These are phyloP conservation scores for Oryza brachyantha DNA, from an alignment of 176 grass and related monocot genomes.

Conservation along the genomic window DNA sequence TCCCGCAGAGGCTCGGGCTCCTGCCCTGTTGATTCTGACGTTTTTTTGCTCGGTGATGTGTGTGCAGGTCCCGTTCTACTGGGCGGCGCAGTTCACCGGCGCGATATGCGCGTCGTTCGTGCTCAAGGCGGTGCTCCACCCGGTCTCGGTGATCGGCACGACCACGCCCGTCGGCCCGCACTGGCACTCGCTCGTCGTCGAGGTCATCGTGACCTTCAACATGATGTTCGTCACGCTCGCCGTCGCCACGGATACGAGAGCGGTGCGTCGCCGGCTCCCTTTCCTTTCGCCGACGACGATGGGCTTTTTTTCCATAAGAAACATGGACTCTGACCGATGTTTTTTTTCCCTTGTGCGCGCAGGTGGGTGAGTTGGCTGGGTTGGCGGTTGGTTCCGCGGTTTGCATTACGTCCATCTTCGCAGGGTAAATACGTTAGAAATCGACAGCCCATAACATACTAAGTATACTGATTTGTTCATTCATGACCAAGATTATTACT, in stretches of 20 bases:
- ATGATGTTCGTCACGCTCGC: slow-evolving; percentile 99
- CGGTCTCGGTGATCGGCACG: slow-evolving; percentile 56
- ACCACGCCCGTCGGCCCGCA: slow-evolving; percentile 59
- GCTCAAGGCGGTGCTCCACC: slow-evolving; percentile 74
- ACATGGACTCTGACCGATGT: not conserved
- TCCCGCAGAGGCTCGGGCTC: not conserved
- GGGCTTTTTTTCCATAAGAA: not conserved
- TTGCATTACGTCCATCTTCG: slow-evolving; percentile 98
- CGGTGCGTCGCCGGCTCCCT: slow-evolving; percentile 22
- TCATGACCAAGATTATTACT: not conserved
- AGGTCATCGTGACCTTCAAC: slow-evolving; percentile 88
- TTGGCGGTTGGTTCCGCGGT: slow-evolving; percentile 89
- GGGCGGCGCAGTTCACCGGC: slow-evolving; percentile 85
- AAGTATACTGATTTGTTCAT: not conserved
- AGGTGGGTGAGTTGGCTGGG: slow-evolving; percentile 97
- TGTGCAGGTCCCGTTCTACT: slow-evolving; percentile 90
- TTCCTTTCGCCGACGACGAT: too few species aligned
- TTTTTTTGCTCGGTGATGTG: not conserved
- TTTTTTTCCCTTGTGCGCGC: not conserved
- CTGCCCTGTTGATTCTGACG: not conserved
- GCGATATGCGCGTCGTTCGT: slow-evolving; percentile 74
- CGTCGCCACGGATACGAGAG: slow-evolving; percentile 85
- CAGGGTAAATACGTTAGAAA: slow-evolving; percentile 67
- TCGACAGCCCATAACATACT: slow-evolving; percentile 1
- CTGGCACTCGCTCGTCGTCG: slow-evolving; percentile 68